A percentile compares a stretch with the other conserved stretches of the same genome.
Conservation (phyloP, 352 stramenopile genomes). For the Phytopythium ostracodes region DNA sequence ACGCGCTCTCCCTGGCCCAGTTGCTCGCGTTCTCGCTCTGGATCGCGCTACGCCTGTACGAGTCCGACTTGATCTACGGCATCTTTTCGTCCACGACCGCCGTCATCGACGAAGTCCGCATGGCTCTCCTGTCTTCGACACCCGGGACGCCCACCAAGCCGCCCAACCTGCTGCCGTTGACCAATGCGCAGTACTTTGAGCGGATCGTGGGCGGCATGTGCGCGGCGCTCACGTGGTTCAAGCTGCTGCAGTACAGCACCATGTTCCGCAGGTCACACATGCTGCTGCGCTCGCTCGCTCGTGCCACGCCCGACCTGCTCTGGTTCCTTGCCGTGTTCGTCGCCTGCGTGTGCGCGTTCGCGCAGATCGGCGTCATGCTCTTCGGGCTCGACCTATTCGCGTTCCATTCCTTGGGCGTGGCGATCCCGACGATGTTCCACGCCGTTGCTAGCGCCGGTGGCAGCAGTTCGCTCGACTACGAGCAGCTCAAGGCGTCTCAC, state of each 20-base stretch:
- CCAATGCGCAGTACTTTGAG: slow-evolving; percentile 33
- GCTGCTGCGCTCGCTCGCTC: slow-evolving; percentile 43
- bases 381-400: slow-evolving; percentile 48
- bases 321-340: slow-evolving; percentile 64
- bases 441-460: slow-evolving; percentile 38
- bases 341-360: slow-evolving; percentile 55
- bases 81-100: slow-evolving; percentile 33
- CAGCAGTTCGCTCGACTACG: slow-evolving; percentile 34
- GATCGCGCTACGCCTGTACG: slow-evolving; percentile 50
- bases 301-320: slow-evolving; percentile 45
- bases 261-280: slow-evolving; percentile 59
- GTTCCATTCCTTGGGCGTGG: slow-evolving; percentile 49
- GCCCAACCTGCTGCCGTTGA: slow-evolving; percentile 35
- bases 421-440: slow-evolving; percentile 57
- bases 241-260: slow-evolving; percentile 69
- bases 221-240: slow-evolving; percentile 53
- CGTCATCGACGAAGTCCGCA: slow-evolving; percentile 8
- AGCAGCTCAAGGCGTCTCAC: slow-evolving; percentile 35
- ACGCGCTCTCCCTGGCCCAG: slow-evolving; percentile 33
- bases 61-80: slow-evolving; percentile 52
- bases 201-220: slow-evolving; percentile 40
- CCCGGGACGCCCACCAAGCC: slow-evolving; percentile 19
- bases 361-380: slow-evolving; percentile 58
- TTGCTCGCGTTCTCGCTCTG: slow-evolving; percentile 41
- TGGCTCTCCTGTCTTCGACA: neutral